Conservation (phyloP, 2,329 filamentous ascomycete genomes). For the Colletotrichum echinochloae region DNA sequence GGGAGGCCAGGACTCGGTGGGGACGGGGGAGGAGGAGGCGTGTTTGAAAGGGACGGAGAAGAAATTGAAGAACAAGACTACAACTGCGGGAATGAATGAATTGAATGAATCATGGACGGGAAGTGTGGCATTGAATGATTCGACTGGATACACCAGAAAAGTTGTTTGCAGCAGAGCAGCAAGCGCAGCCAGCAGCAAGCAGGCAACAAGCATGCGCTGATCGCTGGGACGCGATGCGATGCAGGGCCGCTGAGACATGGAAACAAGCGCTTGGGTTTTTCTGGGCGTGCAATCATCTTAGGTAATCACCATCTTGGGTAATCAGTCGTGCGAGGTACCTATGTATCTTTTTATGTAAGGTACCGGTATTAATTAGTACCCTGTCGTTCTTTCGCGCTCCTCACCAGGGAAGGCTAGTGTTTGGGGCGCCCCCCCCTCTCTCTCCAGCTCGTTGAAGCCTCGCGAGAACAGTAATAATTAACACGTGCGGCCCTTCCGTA, state of each 20-base stretch:
- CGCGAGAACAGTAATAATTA: background rate
- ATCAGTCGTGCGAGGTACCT: no score
- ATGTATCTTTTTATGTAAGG: no score
- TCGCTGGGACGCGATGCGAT: constrained; percentile 19
- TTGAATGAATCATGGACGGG: background rate
- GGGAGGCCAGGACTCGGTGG: constrained; percentile 18
- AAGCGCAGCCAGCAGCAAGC: background rate
- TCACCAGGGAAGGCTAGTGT: no score
- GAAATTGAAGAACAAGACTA: background rate
- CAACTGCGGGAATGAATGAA: no score
- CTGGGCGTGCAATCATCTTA: no score
- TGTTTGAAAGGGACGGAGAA: background rate
- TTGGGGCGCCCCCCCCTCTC: background rate
- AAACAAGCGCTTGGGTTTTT: constrained; percentile 27
- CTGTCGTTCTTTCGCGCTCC: no score
- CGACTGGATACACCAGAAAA: background rate
- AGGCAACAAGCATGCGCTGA: constrained; percentile 18
- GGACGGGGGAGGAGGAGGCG: constrained; percentile 18
- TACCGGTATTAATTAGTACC: no score
- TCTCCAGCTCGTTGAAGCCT: constrained; percentile 17
- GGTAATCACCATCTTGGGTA: no score
- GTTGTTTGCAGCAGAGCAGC: constrained; percentile 36
- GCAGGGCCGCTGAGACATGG: constrained; percentile 32
- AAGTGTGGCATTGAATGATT: constrained; percentile 8
- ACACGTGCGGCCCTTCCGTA: constrained; percentile 7